Base-by-base conservation (phyloP, 805 yeast species). In the Candida vaughaniae region DNA sequence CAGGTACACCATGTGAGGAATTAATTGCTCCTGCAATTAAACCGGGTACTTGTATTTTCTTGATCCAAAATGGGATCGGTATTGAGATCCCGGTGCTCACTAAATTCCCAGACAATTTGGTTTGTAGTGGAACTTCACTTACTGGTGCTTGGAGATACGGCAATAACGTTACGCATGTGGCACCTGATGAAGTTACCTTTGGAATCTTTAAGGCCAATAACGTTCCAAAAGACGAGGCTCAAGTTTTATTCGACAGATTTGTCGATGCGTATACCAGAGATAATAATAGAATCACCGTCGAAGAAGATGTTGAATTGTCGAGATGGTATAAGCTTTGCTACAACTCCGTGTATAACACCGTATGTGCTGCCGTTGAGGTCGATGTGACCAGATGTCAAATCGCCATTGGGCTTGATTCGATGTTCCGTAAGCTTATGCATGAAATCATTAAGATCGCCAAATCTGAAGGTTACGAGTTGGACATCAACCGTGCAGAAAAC, bases 381-480 rank as follows among this genome's bases (percentile, higher is more conserved):
- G 73, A 67, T 42, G 60, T 60, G 3, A 49, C 53, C 28, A 48
- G 71, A 35, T 54, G 66, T 30, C 71, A 64, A 38, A 64, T 66
- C 11, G 54, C 48, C 29, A 54, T 52, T 12, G 65, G 58, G 9
- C 62, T 59, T 40, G 54, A 56, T 10, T 38, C 47, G 0, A 41
- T 67, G 14, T 53, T 67, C 31, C 39, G 49, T 15, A 87, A 86
- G 3, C 83, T 85, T 0, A 82, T 82, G 89, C 57, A 65, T 25
- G 95, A 85, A 56, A 69, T 85, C 12, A 56, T 73, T 15, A 70
- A 69, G 3, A 73, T 84, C 41, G 95, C 95, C 8, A 75, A 73
- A 35, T 77, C 85, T 7, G 90, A 82, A 41, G 86, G 86, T 0
- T 71, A 75, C 25, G 66, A 64, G 3, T 51, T 85, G 22, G 77